Evolutionary conservation across 257 asterid species (phyloP).

Genomic region (Salvia miltiorrhiza): DNA sequence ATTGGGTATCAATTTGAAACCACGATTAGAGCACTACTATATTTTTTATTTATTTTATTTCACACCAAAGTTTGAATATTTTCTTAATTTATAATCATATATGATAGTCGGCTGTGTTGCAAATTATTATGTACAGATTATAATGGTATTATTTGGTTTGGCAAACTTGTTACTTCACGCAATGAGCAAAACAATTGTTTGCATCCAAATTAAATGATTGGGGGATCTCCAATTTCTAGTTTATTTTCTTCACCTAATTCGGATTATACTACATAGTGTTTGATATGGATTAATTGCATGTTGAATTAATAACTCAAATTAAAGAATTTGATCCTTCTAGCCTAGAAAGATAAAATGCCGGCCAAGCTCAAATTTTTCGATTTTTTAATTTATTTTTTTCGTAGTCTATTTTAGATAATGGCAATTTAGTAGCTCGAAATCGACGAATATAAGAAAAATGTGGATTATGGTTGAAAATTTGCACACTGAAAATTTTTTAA

Average conservation of each 20-base stretch:
- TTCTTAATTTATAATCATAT: not conserved
- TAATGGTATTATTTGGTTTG: not conserved
- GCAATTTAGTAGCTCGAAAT: too few relatives aligned
- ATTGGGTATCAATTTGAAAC: not conserved
- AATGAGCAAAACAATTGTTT: conserved; percentile 2
- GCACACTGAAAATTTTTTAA: too few relatives aligned
- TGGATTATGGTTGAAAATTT: too few relatives aligned
- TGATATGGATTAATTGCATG: not conserved
- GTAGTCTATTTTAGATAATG: too few relatives aligned
- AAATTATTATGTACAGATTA: not conserved
- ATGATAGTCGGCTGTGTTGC: not conserved
- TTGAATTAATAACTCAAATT: too few relatives aligned
- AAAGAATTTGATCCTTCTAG: too few relatives aligned
- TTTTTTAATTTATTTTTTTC: too few relatives aligned
- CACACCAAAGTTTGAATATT: not conserved
- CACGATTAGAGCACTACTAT: conserved; percentile 4
- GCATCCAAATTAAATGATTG: not conserved
- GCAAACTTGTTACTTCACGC: conserved; percentile 14
- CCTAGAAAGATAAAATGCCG: too few relatives aligned
- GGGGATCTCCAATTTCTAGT: not conserved
- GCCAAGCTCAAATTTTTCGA: too few relatives aligned
- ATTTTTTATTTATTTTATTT: not conserved
- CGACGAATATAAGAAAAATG: too few relatives aligned
- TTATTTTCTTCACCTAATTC: not conserved
- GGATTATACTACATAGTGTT: not conserved